Percentiles rank a stretch among this genome's conserved stretches.
Conservation (phyloP, 306 rosid genomes). For the Prunus kanzakura region DNA sequence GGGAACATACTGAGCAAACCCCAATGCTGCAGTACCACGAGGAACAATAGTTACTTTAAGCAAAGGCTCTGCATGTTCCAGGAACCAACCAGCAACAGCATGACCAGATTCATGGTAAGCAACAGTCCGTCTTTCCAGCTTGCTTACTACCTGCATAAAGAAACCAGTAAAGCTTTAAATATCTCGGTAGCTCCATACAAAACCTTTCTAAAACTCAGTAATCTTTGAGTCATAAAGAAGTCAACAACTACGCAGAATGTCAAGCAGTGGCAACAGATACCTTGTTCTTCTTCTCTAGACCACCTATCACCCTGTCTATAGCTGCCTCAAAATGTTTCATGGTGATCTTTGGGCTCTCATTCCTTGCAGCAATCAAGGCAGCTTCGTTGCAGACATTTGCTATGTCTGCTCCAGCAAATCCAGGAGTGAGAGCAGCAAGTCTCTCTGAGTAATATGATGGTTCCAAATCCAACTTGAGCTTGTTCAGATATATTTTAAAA, state of each 20-base stretch:
- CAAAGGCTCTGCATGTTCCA: constrained; percentile 80
- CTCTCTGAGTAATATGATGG: constrained; percentile 82
- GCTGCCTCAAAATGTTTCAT: constrained; percentile 87
- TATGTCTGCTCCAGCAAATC: constrained; percentile 97
- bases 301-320: constrained; percentile 90
- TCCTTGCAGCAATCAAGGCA: constrained; percentile 92
- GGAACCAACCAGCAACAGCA: constrained; percentile 95
- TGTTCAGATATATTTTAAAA: constrained; percentile 74
- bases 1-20: constrained; percentile 94
- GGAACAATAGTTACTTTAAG: constrained; percentile 92
- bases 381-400: constrained; percentile 98
- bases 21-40: constrained; percentile 91
- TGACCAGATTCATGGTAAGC: constrained; percentile 98
- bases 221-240: background rate
- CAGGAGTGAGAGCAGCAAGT: constrained; percentile 95
- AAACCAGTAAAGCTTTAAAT: constrained; percentile 10
- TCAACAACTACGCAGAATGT: background rate
- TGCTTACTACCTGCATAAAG: constrained; percentile 73
- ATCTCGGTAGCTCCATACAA: background rate
- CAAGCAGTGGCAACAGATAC: constrained; percentile 29
- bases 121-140: constrained; percentile 84
- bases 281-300: constrained; percentile 93
- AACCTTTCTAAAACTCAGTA: background rate
- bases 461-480: constrained; percentile 72
- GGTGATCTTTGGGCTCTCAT: constrained; percentile 53